Evolutionary conservation across 345 rosid genomes (phyloP).

Genomic region (Erodium maritimum): DNA sequence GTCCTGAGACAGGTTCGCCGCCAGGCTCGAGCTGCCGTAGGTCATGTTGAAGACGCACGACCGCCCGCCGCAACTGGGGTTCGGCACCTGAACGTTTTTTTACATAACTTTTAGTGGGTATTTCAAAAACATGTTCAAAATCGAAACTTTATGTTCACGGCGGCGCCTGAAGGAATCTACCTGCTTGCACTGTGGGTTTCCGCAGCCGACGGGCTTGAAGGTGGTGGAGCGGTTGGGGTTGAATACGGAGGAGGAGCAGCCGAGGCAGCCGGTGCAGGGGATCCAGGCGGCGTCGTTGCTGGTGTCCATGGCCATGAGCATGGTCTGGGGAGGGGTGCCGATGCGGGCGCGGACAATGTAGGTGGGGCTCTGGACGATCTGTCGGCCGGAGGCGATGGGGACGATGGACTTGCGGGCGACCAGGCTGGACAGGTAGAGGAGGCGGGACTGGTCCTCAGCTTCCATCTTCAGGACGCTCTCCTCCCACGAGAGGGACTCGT

Average conservation of each 20-base stretch:
- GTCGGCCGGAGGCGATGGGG: conserved; percentile 22
- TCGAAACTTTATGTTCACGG: too few species aligned
- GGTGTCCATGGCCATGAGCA: conserved; percentile 25
- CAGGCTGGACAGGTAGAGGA: conserved; percentile 60
- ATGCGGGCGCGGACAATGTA: conserved; percentile 17
- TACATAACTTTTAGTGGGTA: too few species aligned
- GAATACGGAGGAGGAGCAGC: conserved; percentile 41
- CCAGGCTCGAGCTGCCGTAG: conserved; percentile 62
- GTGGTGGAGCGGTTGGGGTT: conserved; percentile 42
- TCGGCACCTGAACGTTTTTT: conserved; percentile 43
- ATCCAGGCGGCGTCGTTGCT: conserved; percentile 25
- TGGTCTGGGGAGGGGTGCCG: conserved; percentile 25
- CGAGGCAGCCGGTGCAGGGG: conserved; percentile 25
- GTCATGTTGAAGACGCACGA: conserved; percentile 71
- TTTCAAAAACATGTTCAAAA: too few species aligned
- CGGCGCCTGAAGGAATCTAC: conserved; percentile 29
- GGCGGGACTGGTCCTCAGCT: conserved; percentile 63
- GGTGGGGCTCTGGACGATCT: too few species aligned
- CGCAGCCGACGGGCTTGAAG: conserved; percentile 45
- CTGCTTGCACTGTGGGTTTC: conserved; percentile 70
- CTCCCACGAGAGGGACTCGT: conserved; percentile 67
- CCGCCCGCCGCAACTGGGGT: conserved; percentile 53
- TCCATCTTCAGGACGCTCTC: conserved; percentile 52
- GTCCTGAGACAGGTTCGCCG: conserved; percentile 64
- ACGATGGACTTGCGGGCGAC: conserved; percentile 54